Evolutionary conservation across 2,329 filamentous ascomycete species (phyloP).

Genomic region (Penicillium sp.): DNA sequence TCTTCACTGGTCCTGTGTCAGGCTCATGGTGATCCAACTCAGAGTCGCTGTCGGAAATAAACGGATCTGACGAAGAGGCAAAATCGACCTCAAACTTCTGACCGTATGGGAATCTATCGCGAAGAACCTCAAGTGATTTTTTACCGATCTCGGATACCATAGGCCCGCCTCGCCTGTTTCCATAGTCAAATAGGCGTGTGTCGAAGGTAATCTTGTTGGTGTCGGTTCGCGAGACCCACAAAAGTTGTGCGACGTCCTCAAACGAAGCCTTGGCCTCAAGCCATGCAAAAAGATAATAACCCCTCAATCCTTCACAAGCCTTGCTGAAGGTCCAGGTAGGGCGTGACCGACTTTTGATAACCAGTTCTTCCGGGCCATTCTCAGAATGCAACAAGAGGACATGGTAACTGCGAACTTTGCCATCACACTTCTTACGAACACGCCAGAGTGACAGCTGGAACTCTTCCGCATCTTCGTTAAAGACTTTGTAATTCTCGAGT

Average conservation of each 20-base stretch:
- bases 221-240: not conserved
- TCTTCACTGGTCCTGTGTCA: no score
- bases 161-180: not conserved
- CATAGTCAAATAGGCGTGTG: not conserved
- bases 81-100: no score
- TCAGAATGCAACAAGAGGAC: not conserved
- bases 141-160: no score
- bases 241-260: not conserved
- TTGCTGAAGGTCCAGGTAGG: not conserved
- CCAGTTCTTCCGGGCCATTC: not conserved
- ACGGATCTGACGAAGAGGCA: no score
- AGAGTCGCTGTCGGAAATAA: no score
- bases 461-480: not conserved
- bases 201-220: not conserved
- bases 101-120: no score
- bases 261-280: not conserved
- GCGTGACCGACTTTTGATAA: not conserved
- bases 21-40: no score
- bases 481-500: not conserved
- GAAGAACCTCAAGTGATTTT: no score
- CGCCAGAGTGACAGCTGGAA: not conserved
- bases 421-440: not conserved
- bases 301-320: not conserved
- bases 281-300: slow-evolving; percentile 1
- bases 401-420: not conserved